These are phyloP conservation scores for Saccharomycopsis fibuligera DNA, from an alignment of 805 yeast genomes.

Conservation along the genomic window DNA sequence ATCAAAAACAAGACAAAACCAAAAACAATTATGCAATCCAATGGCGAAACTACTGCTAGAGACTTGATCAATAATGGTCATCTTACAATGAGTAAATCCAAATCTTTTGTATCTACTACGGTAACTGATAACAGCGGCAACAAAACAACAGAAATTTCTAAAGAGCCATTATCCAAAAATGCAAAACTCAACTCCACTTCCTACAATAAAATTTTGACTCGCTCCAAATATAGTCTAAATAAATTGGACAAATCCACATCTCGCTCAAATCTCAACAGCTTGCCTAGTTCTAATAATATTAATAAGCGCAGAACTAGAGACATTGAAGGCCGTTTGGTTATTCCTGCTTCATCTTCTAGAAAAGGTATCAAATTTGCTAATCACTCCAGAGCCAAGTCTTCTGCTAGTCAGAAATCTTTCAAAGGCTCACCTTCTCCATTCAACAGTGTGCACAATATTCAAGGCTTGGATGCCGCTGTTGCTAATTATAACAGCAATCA, in stretches of 20 bases:
- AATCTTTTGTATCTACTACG: slow-evolving; percentile 37
- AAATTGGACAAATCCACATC: slow-evolving; percentile 7
- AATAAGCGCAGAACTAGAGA: slow-evolving; percentile 24
- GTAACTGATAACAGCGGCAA: slow-evolving; percentile 29
- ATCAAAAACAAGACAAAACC: slow-evolving; percentile 27
- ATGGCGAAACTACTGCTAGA: slow-evolving; percentile 16
- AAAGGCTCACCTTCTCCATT: slow-evolving; percentile 25
- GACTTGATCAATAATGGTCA: slow-evolving; percentile 19
- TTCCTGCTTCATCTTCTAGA: slow-evolving; percentile 28
- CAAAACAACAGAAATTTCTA: slow-evolving; percentile 11
- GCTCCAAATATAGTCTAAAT: slow-evolving; percentile 8
- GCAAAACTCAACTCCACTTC: slow-evolving; percentile 14
- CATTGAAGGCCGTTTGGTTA: slow-evolving; percentile 26
- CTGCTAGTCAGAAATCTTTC: slow-evolving; percentile 20
- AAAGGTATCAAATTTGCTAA: slow-evolving; percentile 27
- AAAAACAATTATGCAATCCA: slow-evolving; percentile 15
- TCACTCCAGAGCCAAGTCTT: slow-evolving; percentile 18
- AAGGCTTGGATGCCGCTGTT: slow-evolving; percentile 1
- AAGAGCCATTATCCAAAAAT: slow-evolving; percentile 13
- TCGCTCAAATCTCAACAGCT: slow-evolving; percentile 3
- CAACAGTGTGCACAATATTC: slow-evolving; percentile 20
- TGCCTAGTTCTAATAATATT: slow-evolving; percentile 2
- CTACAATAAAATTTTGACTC: slow-evolving; percentile 17
- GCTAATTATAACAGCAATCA: slow-evolving; percentile 17
- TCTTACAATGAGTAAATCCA: slow-evolving; percentile 33